Conservation (phyloP, 306 rosid genomes). For the Rosa multiflora region DNA sequence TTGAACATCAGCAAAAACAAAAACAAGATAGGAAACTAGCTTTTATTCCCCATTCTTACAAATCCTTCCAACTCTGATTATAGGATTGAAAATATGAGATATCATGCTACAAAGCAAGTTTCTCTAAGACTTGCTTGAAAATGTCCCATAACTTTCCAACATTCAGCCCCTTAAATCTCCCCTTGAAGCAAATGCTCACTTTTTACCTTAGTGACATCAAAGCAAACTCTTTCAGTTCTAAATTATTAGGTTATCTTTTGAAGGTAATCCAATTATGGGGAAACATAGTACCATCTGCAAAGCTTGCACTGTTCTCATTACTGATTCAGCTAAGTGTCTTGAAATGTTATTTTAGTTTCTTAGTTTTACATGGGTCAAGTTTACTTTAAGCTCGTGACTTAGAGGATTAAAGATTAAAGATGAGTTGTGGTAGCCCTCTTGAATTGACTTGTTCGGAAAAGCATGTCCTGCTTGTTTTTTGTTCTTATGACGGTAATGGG, state of each 20-base stretch:
- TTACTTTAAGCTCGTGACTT: background rate
- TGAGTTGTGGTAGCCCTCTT: conserved; percentile 6
- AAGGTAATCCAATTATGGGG: background rate
- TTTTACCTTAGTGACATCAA: background rate
- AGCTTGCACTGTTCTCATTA: background rate
- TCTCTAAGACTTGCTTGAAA: background rate
- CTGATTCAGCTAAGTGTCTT: background rate
- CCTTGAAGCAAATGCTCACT: background rate
- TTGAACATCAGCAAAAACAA: background rate
- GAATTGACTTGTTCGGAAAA: background rate
- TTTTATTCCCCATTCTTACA: background rate
- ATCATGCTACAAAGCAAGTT: background rate
- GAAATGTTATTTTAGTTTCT: background rate
- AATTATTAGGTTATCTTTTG: background rate
- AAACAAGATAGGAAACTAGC: background rate
- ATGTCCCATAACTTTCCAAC: background rate
- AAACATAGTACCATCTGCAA: background rate
- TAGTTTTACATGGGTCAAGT: background rate
- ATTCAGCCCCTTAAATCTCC: background rate
- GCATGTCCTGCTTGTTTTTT: background rate
- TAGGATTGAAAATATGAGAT: background rate
- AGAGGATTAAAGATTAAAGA: background rate
- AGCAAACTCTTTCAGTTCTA: background rate
- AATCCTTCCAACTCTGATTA: background rate
- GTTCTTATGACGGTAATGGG: background rate